These are phyloP conservation scores for Spongiforma sp. DNA, from an alignment of 1,284 basidiomycete species.

Conservation along the genomic window DNA sequence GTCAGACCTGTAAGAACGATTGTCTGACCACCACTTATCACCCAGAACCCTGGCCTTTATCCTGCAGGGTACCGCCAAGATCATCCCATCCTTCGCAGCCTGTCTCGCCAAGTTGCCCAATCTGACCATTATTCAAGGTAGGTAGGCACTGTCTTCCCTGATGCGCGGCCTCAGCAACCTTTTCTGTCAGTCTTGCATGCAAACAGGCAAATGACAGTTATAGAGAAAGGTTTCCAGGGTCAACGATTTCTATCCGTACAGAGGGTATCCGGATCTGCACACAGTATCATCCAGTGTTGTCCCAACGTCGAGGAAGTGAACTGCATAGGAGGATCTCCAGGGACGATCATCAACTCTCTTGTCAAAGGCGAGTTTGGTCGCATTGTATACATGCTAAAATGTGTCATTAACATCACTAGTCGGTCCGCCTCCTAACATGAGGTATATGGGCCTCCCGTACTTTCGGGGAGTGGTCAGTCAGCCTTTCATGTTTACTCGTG, in stretches of 20 bases:
- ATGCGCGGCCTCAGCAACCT: not conserved
- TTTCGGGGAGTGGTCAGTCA: no score
- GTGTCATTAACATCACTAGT: conserved; percentile 8
- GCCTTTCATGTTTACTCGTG: no score
- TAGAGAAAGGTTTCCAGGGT: conserved; percentile 36
- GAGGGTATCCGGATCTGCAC: conserved; percentile 35
- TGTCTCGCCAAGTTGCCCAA: conserved; percentile 40
- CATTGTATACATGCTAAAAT: conserved; percentile 17
- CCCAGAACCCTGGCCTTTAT: conserved; percentile 35
- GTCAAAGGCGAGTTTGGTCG: conserved; percentile 8
- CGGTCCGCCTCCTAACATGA: conserved; percentile 13
- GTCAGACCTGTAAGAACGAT: no score
- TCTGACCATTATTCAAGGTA: conserved; percentile 38
- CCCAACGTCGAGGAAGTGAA: conserved; percentile 34
- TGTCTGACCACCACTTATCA: not conserved
- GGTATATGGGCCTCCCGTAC: no score
- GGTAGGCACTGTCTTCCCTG: not conserved
- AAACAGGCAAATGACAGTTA: conserved; percentile 19
- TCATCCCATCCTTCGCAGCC: conserved; percentile 36
- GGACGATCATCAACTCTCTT: conserved; percentile 8
- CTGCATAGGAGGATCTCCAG: conserved; percentile 19
- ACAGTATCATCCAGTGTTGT: conserved; percentile 39
- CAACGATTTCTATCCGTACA: conserved; percentile 33
- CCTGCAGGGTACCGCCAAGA: conserved; percentile 11
- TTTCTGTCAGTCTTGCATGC: conserved; percentile 8